A percentile compares a stretch with the other conserved stretches of the same genome.
These are phyloP conservation scores for Ogataea paraovalis DNA, from an alignment of 805 yeast species.

Conservation along the genomic window DNA sequence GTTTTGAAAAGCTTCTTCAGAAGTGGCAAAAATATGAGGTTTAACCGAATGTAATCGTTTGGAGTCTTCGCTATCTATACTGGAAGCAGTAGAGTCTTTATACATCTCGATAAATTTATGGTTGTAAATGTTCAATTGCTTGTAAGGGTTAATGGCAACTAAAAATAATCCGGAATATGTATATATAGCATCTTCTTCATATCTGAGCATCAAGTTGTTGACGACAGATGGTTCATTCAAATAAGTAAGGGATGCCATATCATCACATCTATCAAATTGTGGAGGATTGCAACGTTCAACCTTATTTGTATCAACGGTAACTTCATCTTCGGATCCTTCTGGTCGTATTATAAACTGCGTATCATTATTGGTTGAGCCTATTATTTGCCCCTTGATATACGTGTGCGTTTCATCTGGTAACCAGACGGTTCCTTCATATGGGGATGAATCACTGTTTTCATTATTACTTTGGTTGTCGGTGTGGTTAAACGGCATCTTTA, in stretches of 20 bases:
- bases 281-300: conserved; percentile 78
- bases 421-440: conserved; percentile 66
- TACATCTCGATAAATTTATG: conserved; percentile 52
- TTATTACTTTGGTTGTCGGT: conserved; percentile 10
- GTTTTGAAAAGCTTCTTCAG: conserved; percentile 81
- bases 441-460: conserved; percentile 30
- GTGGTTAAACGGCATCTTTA: neutral
- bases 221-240: conserved; percentile 95
- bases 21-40: conserved; percentile 90
- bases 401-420: conserved; percentile 54
- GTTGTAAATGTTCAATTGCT: conserved; percentile 66
- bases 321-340: conserved; percentile 32
- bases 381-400: conserved; percentile 59
- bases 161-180: conserved; percentile 93
- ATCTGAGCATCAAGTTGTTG: conserved; percentile 74
- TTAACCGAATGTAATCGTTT: conserved; percentile 26
- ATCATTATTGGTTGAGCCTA: conserved; percentile 36
- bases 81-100: conserved; percentile 12
- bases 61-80: conserved; percentile 19
- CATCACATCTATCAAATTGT: conserved; percentile 85
- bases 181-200: conserved; percentile 73
- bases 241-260: conserved; percentile 93
- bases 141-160: conserved; percentile 94
- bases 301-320: conserved; percentile 37
- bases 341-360: conserved; percentile 34